A percentile compares a stretch with the other conserved stretches of the same genome.
Conservation (phyloP, 2,329 filamentous ascomycete genomes). For the Meredithiella fracta region DNA sequence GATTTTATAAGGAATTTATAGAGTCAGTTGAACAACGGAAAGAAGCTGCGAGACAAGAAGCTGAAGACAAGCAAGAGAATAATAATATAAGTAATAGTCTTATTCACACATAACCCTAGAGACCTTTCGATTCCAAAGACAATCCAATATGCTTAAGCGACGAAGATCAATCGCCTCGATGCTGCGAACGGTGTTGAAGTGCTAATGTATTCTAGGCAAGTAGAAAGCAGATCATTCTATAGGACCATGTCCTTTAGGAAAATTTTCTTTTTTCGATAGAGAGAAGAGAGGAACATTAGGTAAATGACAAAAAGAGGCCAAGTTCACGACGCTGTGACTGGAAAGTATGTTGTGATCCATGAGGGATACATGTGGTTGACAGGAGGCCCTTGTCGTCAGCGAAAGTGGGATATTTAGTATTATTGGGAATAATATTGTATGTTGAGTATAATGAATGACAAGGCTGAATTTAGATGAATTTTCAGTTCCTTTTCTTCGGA, state of each 20-base stretch:
- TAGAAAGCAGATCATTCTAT: too few relatives aligned
- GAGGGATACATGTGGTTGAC: not conserved
- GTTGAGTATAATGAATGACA: too few relatives aligned
- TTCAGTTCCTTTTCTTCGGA: too few relatives aligned
- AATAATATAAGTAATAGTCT: not conserved
- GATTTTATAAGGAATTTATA: conserved; percentile 14
- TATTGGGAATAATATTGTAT: too few relatives aligned
- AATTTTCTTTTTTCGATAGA: not conserved
- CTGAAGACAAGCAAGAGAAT: not conserved
- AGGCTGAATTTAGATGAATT: too few relatives aligned
- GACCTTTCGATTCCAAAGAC: not conserved
- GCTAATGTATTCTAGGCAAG: too few relatives aligned
- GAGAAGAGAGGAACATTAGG: not conserved
- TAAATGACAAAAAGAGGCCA: not conserved
- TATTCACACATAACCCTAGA: too few relatives aligned
- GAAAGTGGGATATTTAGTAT: too few relatives aligned
- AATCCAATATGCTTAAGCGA: too few relatives aligned
- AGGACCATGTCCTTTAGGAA: too few relatives aligned
- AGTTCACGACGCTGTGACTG: not conserved
- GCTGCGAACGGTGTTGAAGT: too few relatives aligned
- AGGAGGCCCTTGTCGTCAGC: not conserved
- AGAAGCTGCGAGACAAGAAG: not conserved
- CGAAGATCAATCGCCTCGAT: too few relatives aligned
- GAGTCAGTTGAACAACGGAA: not conserved
- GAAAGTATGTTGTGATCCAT: not conserved